Evolutionary conservation across 2,329 filamentous ascomycete genomes (phyloP), one percentile per base, ranked within the genome.

Genomic region (Fusarium sp.): DNA sequence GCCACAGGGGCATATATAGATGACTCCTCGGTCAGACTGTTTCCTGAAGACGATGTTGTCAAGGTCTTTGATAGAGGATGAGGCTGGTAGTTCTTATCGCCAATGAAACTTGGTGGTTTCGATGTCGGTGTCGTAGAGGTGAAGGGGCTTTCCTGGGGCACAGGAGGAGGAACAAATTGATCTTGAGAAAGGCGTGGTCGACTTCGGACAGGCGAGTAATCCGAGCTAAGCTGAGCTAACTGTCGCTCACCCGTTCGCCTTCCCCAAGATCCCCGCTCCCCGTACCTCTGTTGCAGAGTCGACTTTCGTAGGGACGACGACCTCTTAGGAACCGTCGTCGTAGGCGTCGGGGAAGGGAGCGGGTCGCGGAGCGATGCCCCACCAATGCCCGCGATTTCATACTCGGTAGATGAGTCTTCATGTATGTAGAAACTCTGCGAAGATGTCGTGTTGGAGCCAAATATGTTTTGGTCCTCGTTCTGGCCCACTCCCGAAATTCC

Each of bases 41-140:
- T 95, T 54, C 87, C 89, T 3, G 94, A 97, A 1, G 93, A 95
- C 1, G 94, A 97, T 5, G 94, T 94, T 0, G 93, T 97, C 72
- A 98, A 85, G 1, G 93, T 92, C 66, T 94, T 90, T 8, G 95
- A 97, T 22, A 98, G 84, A 20, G 95, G 95, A 77, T 98, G 95
- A 18, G 92, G 88, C 71, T 89, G 87, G 66, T 86, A 85, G 4
- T 77, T 66, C 52, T 79, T 81, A 18, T 84, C 86, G 48, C 85
- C 70, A 46, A 80, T 78, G 9, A 72, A 67, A 18, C 38, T 50
- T 9, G 64, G 78, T 86, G 89, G 62, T 81, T 81, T 36, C 86
- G 86, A n/a, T 87, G 83, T 72, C 82, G 88, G 5, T 82, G 84
- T 81, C 6, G 81, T 81, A 54, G 86, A 87, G 4, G 83, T 83